Percentiles rank a stretch among this genome's conserved stretches.
Evolutionary conservation across 2,329 filamentous ascomycete species (phyloP).

Genomic region (Calonectria pauciramosa): DNA sequence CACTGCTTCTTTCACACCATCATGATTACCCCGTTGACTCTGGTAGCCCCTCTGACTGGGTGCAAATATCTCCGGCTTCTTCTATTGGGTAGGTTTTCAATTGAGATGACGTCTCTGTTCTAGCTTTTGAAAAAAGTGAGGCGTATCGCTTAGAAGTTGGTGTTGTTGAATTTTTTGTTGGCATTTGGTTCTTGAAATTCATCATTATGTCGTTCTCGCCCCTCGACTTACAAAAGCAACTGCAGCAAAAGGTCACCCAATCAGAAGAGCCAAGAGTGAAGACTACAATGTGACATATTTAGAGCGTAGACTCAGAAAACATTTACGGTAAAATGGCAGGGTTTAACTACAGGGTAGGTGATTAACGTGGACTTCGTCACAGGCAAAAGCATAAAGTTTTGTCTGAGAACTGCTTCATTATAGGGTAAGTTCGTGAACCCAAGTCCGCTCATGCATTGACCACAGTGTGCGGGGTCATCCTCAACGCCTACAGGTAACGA

Average conservation of each 20-base stretch:
- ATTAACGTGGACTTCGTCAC: background rate
- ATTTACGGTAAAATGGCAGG: background rate
- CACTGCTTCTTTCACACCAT: background rate
- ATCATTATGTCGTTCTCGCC: too few species aligned
- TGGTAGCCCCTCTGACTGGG: background rate
- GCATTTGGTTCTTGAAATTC: background rate
- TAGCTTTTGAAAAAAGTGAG: background rate
- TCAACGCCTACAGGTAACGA: background rate
- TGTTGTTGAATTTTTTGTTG: background rate
- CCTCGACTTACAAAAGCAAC: background rate
- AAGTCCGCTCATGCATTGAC: background rate
- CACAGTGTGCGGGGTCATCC: background rate
- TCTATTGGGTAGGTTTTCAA: background rate
- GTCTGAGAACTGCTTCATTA: background rate
- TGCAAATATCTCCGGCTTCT: background rate
- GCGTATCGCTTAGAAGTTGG: background rate
- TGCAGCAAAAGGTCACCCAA: background rate
- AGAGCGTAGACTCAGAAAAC: background rate
- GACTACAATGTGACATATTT: background rate
- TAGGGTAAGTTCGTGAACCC: background rate
- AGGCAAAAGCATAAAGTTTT: background rate
- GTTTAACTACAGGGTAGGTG: background rate
- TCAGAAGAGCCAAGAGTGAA: background rate
- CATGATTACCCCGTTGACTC: background rate
- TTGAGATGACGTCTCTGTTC: background rate